Evolutionary conservation across 768 basidiomycete genomes (phyloP), one percentile per base, ranked within the genome.

Genomic region (Punctularia strigosozonata): DNA sequence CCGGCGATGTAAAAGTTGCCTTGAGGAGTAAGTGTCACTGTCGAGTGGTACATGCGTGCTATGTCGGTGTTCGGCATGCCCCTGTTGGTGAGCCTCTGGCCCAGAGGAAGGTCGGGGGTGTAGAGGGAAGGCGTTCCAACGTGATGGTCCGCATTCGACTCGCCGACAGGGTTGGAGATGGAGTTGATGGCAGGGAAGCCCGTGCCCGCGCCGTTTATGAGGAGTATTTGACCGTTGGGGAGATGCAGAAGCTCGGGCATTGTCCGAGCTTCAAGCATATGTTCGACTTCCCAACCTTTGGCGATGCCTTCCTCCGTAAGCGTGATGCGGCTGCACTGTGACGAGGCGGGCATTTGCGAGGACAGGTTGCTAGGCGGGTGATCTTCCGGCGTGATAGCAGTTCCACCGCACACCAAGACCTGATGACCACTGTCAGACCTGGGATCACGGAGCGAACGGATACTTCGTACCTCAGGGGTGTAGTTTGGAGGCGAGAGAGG

Each of bases 171-270:
- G 46, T 71, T 49, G 23, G 62, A 50, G 44, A 85, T 80, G 43
- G 87, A 87, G 13, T 77, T 79, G 45, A 85, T 86, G 28, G 83
- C 84, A 24, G 83, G 75, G 33, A 84, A 79, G 3, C 85, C 84
- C 15, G 72, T 67, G 25, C 63, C 66, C 6, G 73, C 86, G 6
- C 86, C 86, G 50, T 89, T 89, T 45, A 85, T 69, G 53, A 88
- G 71, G 35, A 87, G 50, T 19, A 87, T 62, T 26, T 77, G 59
- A 21, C 86, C 85, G 17, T 74, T 81, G 3, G 88, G 88, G 32
- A 88, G 73, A 13, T 87, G 62, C 15, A 89, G 77, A n/a, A 77
- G 77, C 50, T 89, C 81, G 3, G 74, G 71, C 86, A 89, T 89
- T 14, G 69, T 66, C 22, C 86, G 75, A 25, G 81, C 68, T 31